A percentile compares a stretch with the other conserved stretches of the same genome.
These are phyloP conservation scores for Ananas comosus DNA, from an alignment of 176 grass and related monocot species.

Conservation along the genomic window DNA sequence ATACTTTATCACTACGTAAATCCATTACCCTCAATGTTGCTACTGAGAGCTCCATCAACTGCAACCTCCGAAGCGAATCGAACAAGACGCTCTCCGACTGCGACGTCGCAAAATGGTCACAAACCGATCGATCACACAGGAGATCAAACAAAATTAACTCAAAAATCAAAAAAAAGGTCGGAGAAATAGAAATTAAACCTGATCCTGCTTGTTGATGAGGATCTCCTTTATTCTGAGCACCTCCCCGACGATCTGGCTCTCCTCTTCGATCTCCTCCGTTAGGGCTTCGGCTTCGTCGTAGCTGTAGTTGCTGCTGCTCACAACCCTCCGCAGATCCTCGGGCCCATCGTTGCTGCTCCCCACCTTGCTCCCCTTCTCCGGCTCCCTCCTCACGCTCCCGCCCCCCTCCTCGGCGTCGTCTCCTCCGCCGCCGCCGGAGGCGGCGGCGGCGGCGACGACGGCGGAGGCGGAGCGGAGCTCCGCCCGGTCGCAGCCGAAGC, in stretches of 20 bases:
- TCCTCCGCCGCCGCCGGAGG: neutral
- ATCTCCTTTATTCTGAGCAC: slow-evolving; percentile 74
- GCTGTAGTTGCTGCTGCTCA: slow-evolving; percentile 55
- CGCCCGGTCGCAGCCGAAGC: slow-evolving; percentile 15
- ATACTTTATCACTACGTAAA: neutral
- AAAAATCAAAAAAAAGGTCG: neutral
- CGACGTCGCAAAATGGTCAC: neutral
- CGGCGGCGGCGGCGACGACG: slow-evolving; percentile 8
- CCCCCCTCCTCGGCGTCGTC: slow-evolving; percentile 44
- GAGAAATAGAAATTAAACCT: slow-evolving; percentile 21
- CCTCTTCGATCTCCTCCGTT: slow-evolving; percentile 57
- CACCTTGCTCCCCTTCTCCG: slow-evolving; percentile 59
- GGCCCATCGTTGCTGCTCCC: slow-evolving; percentile 44
- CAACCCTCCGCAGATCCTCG: slow-evolving; percentile 37
- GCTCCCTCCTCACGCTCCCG: slow-evolving; percentile 53
- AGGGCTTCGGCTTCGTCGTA: slow-evolving; percentile 54
- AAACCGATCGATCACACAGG: neutral
- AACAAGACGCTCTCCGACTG: slow-evolving; percentile 58
- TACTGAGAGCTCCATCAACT: slow-evolving; percentile 51
- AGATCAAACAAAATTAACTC: neutral
- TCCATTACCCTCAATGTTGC: slow-evolving; percentile 42
- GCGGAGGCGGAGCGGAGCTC: slow-evolving; percentile 13
- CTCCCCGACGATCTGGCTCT: slow-evolving; percentile 47
- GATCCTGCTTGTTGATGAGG: slow-evolving; percentile 34
- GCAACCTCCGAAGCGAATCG: slow-evolving; percentile 49